Conservation (phyloP, 2,329 filamentous ascomycete species). For the Drechslerella dactyloides region DNA sequence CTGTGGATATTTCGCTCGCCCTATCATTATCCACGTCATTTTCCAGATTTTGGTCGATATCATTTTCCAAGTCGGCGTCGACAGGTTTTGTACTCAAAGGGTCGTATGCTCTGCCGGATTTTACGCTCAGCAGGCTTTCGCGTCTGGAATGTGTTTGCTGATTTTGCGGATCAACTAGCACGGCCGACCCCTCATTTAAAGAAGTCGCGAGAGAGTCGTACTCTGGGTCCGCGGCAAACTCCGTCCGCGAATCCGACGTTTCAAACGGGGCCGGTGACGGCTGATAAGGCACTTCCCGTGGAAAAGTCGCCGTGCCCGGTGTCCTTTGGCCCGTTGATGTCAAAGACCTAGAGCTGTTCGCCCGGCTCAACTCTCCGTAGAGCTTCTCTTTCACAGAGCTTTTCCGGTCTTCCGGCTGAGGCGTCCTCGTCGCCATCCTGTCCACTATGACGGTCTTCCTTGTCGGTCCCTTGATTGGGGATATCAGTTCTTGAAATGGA, state of each 20-base stretch:
- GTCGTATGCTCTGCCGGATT: slow-evolving; percentile 34
- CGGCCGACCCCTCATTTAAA: slow-evolving; percentile 34
- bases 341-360: slow-evolving; percentile 36
- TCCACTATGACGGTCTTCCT: slow-evolving; percentile 28
- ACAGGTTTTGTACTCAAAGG: slow-evolving; percentile 23
- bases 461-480: slow-evolving; percentile 43
- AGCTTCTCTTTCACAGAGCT: slow-evolving; percentile 23
- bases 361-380: slow-evolving; percentile 33
- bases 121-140: slow-evolving; percentile 44
- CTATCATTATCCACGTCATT: slow-evolving; percentile 41
- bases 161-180: slow-evolving; percentile 38
- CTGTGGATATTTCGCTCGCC: slow-evolving; percentile 45
- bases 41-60: slow-evolving; percentile 10
- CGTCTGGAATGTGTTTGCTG: slow-evolving; percentile 38
- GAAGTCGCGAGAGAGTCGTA: slow-evolving; percentile 40
- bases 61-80: slow-evolving; percentile 36
- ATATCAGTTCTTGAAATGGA: slow-evolving; percentile 46
- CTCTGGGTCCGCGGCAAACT: slow-evolving; percentile 34
- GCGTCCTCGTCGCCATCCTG: slow-evolving; percentile 24
- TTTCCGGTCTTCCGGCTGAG: slow-evolving; percentile 39
- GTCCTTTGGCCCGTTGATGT: slow-evolving; percentile 41
- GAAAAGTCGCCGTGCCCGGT: slow-evolving; percentile 37
- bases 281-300: slow-evolving; percentile 19
- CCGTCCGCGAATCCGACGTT: slow-evolving; percentile 26
- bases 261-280: slow-evolving; percentile 40